Evolutionary conservation across 257 asterid genomes (phyloP).

Genomic region (Scutellaria barbata): DNA sequence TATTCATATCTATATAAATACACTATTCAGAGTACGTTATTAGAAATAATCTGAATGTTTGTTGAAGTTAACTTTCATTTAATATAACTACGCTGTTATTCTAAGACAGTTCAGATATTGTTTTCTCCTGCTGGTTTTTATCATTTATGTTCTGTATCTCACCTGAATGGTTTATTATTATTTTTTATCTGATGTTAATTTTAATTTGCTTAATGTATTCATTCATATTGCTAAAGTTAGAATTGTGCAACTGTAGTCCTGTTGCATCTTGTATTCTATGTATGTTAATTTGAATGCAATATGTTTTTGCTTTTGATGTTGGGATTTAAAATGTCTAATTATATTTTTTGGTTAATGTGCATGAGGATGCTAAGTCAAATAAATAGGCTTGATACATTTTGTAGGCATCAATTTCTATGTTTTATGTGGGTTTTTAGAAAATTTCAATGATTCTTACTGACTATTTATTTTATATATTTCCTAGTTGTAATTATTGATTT

Average conservation of each 20-base stretch:
- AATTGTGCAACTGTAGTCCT: neutral
- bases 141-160: neutral
- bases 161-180: neutral
- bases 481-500: neutral
- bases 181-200: neutral
- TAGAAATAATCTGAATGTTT: neutral
- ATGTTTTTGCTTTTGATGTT: neutral
- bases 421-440: neutral
- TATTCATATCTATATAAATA: neutral
- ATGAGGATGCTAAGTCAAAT: neutral
- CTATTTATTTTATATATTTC: neutral
- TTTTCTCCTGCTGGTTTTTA: neutral
- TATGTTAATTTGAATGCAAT: neutral
- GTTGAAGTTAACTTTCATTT: slow-evolving; percentile 6
- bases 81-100: neutral
- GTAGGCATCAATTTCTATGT: neutral
- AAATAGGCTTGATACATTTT: slow-evolving; percentile 2
- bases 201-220: neutral
- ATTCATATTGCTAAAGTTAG: neutral
- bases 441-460: neutral
- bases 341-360: neutral
- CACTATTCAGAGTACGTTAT: neutral
- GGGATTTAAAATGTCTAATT: neutral
- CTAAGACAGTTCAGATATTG: neutral
- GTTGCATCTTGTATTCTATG: neutral